Base-by-base conservation (phyloP, 169 alveolate genomes). In the Toxoplasma gondii region DNA sequence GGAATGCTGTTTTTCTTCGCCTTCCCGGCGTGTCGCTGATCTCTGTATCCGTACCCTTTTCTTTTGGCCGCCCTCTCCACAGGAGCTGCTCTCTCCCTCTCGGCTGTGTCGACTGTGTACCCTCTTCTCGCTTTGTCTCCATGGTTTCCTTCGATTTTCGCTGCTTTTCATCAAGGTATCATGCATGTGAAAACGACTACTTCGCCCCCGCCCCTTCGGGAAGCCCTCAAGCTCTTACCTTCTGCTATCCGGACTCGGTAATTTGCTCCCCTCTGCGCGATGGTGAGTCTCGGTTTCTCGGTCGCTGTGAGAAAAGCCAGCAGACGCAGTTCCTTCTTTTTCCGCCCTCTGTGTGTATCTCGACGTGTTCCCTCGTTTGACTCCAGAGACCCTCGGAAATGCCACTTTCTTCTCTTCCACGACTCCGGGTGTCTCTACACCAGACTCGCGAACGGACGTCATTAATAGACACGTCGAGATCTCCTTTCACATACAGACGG, bases 151-250 rank as follows among this genome's bases (percentile, higher is more conserved):
- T 64, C 74, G 74, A 22, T 27, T 64, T 27, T 7, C 31, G 74
- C 29, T 27, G 74, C 31, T 17, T 82, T 82, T 36, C 39, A 1
- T 36, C 2, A 41, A 82, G 90, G 90, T 82, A 39, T 24, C 7
- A 31, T 0, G 90, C 90, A 24, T 82, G 90, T 43, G 36, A 24
- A 19, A 31, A 82, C 64, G 67, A 82, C 38, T 82, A 41, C 67
- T 82, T 82, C 36, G 90, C 90, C 41, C 90, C 90, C 17, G 90
- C 90, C 10, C 90, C 90, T 31, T 82, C 90, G 36, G 90, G 90
- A 41, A 82, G 90, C 39, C 69, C 90, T 36, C 90, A 10, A 29
- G 53, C 69, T 36, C 90, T 82, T 39, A 41, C 90, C 43, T 36
- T 82, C 34, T 82, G 90, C 90, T 29, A 64, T 5, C 38, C 54